Base-by-base conservation (phyloP, 2,329 filamentous ascomycete species). In the Xylaria sp. region DNA sequence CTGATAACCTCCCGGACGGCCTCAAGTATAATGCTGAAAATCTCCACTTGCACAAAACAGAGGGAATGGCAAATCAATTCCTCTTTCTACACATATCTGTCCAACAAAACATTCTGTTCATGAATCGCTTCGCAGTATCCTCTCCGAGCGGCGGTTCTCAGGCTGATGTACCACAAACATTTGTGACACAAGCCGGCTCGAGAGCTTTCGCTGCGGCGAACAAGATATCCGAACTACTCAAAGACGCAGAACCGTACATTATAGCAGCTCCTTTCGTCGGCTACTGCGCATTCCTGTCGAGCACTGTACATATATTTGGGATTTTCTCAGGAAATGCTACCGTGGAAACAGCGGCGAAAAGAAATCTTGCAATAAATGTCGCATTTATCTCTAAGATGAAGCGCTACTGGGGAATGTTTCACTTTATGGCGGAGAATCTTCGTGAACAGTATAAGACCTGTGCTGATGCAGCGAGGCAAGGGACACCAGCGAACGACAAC, bases 331-430 rank as follows among this genome's bases (percentile, higher is more conserved):
- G 93, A 70, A 94, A 97, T 72, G 83, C 90, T 16, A 83, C 88
- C 12, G 86, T 97, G 59, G 93, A 97, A 78, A 86, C 88, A 13
- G 87, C 88, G 9, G 93, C 93, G 9, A 97, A 97, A 81, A 89
- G 90, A 72, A 94, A 97, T 75, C 84, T 98, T 18, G 90, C 92
- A 0, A 92, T 91, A 72, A 98, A 97, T 72, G 92, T 98, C 75
- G 93, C 92, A 76, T 98, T 96, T 75, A 82, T 99, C 53, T 91
- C 92, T 63, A 96, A 93, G 80, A 97, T 98, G 93, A 98, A 97
- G 84, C 93, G 93, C 69, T 94, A 96, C 76, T 99, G 96, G 96
- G 96, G 95, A 69, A 97, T 98, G 92, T 98, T 98, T 78, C 93
- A 97, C 78, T 98, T 94, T 82, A 94, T 98, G 87, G 91, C 93